phyloP scores from a whole-genome alignment of 2,329 filamentous ascomycete species.

The Cercospora sp. region DNA sequence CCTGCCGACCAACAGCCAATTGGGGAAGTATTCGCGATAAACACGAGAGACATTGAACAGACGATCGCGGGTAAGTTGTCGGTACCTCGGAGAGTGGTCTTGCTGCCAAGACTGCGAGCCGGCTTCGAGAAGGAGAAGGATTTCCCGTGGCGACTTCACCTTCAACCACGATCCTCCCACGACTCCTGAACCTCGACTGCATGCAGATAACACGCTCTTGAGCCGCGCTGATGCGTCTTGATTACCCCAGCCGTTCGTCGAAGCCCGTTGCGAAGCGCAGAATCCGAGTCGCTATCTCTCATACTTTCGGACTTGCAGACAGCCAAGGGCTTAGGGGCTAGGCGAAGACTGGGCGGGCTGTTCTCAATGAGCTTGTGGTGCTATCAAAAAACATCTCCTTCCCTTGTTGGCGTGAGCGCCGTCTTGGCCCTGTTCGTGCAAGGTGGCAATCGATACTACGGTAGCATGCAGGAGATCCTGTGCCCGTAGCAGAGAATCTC shows the following conservation, averaged over 20 bases:
- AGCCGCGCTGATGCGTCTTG: background rate
- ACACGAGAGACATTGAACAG: background rate
- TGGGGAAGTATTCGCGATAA: background rate
- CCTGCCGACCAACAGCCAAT: background rate
- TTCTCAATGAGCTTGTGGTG: slow-evolving; percentile 7
- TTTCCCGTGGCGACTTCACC: background rate
- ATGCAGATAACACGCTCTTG: background rate
- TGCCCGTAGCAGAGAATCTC: slow-evolving; percentile 2
- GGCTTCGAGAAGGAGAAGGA: slow-evolving; percentile 3
- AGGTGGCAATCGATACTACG: slow-evolving; percentile 20
- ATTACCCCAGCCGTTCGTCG: background rate
- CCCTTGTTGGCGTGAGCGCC: slow-evolving; percentile 24
- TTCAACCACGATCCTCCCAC: background rate
- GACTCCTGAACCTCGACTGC: too few species aligned
- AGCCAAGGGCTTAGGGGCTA: background rate
- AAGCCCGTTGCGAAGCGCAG: slow-evolving; percentile 6
- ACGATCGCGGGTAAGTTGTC: background rate
- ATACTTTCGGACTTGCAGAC: background rate
- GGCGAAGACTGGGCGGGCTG: background rate
- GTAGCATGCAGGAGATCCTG: slow-evolving; percentile 21
- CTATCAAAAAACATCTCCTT: slow-evolving; percentile 24
- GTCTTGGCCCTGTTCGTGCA: slow-evolving; percentile 22
- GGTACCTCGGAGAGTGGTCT: background rate
- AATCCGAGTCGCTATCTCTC: background rate
- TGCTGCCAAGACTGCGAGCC: background rate